Base-by-base conservation (phyloP, 257 asterid genomes). In the Fraxinus anomala region DNA sequence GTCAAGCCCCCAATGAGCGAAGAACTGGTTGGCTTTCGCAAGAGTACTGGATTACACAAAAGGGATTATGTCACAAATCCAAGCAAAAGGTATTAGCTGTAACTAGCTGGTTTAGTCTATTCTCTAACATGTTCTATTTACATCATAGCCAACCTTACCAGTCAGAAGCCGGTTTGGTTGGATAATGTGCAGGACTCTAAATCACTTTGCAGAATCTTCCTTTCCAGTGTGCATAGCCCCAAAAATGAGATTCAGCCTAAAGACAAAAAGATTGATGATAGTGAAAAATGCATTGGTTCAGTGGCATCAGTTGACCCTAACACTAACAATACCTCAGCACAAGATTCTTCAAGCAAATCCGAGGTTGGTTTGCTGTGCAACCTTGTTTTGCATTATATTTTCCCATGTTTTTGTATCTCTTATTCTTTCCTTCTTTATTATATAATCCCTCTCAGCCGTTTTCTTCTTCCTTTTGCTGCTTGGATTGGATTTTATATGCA, bases 21-120 rank as follows among this genome's bases (percentile, higher is more conserved):
- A 79, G 24, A 82, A 88, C 96, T 16, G 76, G 75, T 66, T 90
- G 90, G 94, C 72, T 84, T 70, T 91, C 91, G 92, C 94, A 85
- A 28, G 94, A 91, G 77, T 90, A 88, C 83, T 82, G 12, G 56
- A 76, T 88, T 72, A 81, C 85, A 16, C 83, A 71, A 16, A 76
- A 78, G 44, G 86, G 81, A 59, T 39, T 65, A 73, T n/a, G 31
- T 33, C 81, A 63, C 28, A 75, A 77, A 54, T 70, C 76, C 68
- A 69, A 70, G 49, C 85, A 68, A 44, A 83, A 89, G 92, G 97
- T 92, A 88, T 72, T 30, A 11, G 68, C 42, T 49, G 12, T 42
- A 14, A 51, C 76, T 49, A 42, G 3, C 49, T 76, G 47, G 40
- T 51, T 68, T 42, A 68, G 10, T 63, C 39, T 66, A 76, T 54